Percentiles rank a stretch among this genome's conserved stretches.
Evolutionary conservation across 2,329 filamentous ascomycete genomes (phyloP).

Genomic region (Hypoxylon sp.): DNA sequence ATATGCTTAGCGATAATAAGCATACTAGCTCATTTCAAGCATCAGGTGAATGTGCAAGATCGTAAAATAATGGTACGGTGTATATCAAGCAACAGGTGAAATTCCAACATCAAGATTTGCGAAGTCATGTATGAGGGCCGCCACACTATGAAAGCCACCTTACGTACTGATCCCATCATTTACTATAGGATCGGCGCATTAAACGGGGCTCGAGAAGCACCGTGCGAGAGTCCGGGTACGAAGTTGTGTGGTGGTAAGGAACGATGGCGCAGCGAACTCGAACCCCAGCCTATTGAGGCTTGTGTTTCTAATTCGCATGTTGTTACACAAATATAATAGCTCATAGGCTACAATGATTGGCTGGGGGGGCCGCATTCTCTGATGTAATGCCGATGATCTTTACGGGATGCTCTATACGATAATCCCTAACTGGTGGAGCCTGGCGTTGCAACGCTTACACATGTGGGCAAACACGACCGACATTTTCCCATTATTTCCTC

Average conservation of each 20-base stretch:
- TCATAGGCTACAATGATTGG: not conserved
- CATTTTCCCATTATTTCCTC: slow-evolving; percentile 9
- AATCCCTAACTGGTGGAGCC: slow-evolving; percentile 23
- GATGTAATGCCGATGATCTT: slow-evolving; percentile 9
- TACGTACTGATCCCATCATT: slow-evolving; percentile 3
- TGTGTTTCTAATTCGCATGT: not conserved
- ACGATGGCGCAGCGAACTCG: slow-evolving; percentile 24
- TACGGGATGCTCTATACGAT: slow-evolving; percentile 28
- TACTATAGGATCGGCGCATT: slow-evolving; percentile 28
- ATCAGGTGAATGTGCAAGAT: too few species aligned
- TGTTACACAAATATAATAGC: slow-evolving; percentile 2
- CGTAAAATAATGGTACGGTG: too few species aligned
- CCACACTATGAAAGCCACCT: not conserved
- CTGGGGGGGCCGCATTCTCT: not conserved
- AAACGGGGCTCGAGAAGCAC: not conserved
- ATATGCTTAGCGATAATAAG: too few species aligned
- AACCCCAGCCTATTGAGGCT: slow-evolving; percentile 21
- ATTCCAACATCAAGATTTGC: too few species aligned
- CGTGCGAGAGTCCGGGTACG: not conserved
- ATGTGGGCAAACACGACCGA: slow-evolving; percentile 5
- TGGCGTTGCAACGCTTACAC: slow-evolving; percentile 14
- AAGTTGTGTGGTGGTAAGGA: slow-evolving; percentile 1
- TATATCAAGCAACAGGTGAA: too few species aligned
- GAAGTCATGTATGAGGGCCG: too few species aligned
- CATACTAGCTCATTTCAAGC: too few species aligned